Evolutionary conservation across 257 asterid genomes (phyloP), one percentile per base, ranked within the genome.

Genomic region (Thymus mandschuricus): DNA sequence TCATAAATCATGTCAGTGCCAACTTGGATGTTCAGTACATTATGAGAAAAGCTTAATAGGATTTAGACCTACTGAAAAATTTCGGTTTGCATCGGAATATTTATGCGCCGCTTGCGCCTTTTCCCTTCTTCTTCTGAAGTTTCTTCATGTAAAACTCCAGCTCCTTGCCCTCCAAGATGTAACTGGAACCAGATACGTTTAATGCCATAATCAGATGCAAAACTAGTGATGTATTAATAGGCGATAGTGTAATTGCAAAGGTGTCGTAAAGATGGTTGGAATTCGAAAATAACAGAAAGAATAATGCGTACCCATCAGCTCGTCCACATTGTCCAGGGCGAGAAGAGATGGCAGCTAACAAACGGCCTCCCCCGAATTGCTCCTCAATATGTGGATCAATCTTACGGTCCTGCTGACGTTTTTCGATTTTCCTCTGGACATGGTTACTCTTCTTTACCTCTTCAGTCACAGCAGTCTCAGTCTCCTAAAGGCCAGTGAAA

Each of bases 321-420:
- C 90, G 84, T 3, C 90, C 90, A 76, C 90, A 85, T 69, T 85
- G 89, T 52, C 87, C 89, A 35, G 89, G 89, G 27, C 89, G 87
- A 41, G 60, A 55, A 3, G 60, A 27, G 35, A 55, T 28, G 1
- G 86, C 81, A 30, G 90, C 90, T 28, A 80, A 70, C 70, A 85
- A 68, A 73, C 89, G 85, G 21, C 89, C 89, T 63, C 89, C 82
- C 10, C 87, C 75, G 12, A 85, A 85, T 70, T 85, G 89, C 28
- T 85, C 89, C 86, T 85, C 89, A 60, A 85, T 76, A 70, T 82
- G 89, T 29, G 81, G n/a, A 12, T 85, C 89, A 71, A 85, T 83
- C 71, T 76, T 78, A 60, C 84, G 84, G 8, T 82, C 89, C 73
- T 76, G 43, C 45, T 76, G 86, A 15, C 86, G 89, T 54, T 76